Evolutionary conservation across 306 rosid species (phyloP).

Genomic region (Delonix regia): DNA sequence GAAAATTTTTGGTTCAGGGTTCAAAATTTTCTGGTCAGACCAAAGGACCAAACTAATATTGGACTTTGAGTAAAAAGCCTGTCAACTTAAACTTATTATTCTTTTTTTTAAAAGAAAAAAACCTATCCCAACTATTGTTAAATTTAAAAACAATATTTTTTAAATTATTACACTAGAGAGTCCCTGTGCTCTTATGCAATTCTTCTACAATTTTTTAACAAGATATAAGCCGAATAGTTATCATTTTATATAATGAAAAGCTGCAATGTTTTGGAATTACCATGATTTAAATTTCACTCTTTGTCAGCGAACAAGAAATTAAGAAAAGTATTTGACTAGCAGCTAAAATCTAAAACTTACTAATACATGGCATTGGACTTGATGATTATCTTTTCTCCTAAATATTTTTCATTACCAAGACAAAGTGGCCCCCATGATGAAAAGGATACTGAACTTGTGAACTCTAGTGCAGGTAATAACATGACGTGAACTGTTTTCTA

Average conservation of each 20-base stretch:
- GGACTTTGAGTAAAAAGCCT: not conserved
- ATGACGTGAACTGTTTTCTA: not conserved
- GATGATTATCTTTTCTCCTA: not conserved
- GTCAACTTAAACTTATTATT: not conserved
- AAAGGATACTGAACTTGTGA: not conserved
- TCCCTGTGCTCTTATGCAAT: not conserved
- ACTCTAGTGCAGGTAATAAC: conserved; percentile 12
- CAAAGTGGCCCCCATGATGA: not conserved
- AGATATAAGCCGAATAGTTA: not conserved
- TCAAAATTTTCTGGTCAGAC: conserved; percentile 23
- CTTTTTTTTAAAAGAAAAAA: not conserved
- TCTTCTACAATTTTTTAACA: no score
- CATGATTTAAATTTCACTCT: not conserved
- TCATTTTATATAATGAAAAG: not conserved
- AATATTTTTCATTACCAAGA: not conserved
- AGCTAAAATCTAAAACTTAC: not conserved
- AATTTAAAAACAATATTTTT: not conserved
- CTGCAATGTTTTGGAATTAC: not conserved
- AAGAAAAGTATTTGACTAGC: not conserved
- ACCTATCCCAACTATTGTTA: no score
- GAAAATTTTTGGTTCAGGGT: not conserved
- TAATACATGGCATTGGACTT: not conserved
- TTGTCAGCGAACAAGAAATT: not conserved
- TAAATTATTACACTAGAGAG: not conserved
- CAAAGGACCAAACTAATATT: conserved; percentile 2